Percentiles rank a stretch among this genome's conserved stretches.
phyloP scores from a whole-genome alignment of 495 filamentous ascomycete genomes.

The Trichoderma gamsii region DNA sequence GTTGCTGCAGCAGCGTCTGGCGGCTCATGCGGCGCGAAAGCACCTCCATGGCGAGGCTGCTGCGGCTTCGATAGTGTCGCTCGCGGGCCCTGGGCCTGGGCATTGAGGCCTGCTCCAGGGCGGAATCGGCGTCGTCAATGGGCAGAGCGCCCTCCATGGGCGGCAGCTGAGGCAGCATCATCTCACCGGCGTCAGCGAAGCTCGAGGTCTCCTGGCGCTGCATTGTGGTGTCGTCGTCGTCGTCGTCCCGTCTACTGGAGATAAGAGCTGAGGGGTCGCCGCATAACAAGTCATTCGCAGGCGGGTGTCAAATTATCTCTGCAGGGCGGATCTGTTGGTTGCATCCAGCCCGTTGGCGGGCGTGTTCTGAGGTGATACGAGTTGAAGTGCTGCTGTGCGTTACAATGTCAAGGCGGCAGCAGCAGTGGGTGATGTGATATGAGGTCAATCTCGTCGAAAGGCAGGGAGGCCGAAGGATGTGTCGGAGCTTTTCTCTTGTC shows the following conservation, averaged over 20 bases:
- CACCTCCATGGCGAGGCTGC: slow-evolving; percentile 1
- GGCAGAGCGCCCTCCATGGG: neutral
- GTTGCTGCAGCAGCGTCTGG: neutral
- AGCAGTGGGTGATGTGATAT: too few species aligned
- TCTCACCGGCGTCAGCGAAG: neutral
- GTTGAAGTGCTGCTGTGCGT: too few species aligned
- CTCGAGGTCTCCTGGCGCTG: neutral
- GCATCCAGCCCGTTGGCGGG: neutral
- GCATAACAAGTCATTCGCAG: slow-evolving; percentile 7
- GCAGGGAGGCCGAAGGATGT: too few species aligned
- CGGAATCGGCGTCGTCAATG: neutral
- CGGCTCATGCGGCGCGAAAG: slow-evolving; percentile 7
- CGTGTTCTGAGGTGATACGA: too few species aligned
- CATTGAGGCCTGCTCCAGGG: neutral
- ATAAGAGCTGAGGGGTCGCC: neutral
- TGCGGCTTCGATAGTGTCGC: neutral
- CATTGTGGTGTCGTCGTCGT: slow-evolving; percentile 11
- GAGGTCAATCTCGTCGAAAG: too few species aligned
- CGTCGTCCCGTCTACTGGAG: neutral
- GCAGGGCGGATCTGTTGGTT: too few species aligned
- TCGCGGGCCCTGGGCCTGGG: neutral
- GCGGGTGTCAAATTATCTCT: neutral
- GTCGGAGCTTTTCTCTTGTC: too few species aligned
- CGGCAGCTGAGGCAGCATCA: neutral
- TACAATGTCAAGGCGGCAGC: too few species aligned